phyloP scores from a whole-genome alignment of 2,329 filamentous ascomycete species.

The Clarireedia homoeocarpa region DNA sequence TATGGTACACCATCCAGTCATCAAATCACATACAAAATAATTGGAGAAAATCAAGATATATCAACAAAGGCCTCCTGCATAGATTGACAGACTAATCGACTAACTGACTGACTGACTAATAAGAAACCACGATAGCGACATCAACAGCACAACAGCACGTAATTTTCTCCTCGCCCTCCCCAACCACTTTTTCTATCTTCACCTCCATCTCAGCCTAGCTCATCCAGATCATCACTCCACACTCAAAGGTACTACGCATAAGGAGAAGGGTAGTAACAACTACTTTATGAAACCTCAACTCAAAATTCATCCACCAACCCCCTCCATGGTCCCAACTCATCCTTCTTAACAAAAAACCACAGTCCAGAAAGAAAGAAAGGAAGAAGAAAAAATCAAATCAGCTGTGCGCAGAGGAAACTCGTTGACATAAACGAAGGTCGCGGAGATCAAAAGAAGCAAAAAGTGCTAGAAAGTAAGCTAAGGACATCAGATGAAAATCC shows the following conservation, averaged over 20 bases:
- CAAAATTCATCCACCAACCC: neutral
- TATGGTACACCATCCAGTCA: too few species aligned
- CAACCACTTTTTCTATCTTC: neutral
- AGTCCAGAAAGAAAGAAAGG: neutral
- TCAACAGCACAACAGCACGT: neutral
- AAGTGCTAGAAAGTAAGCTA: too few species aligned
- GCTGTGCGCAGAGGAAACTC: neutral
- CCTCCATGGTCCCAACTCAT: neutral
- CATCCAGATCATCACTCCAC: neutral
- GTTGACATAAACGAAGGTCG: too few species aligned
- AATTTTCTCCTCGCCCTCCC: neutral
- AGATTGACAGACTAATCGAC: slow-evolving; percentile 7
- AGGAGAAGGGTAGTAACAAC: neutral
- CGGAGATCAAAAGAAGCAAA: too few species aligned
- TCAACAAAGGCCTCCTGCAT: slow-evolving; percentile 10
- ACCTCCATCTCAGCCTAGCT: neutral
- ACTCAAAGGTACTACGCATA: neutral
- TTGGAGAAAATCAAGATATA: neutral
- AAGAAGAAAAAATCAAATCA: neutral
- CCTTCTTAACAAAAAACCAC: neutral
- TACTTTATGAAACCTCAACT: neutral
- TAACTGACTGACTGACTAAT: slow-evolving; percentile 1
- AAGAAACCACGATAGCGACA: neutral
- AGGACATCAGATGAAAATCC: too few species aligned
- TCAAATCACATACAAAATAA: too few species aligned